A percentile compares a stretch with the other conserved stretches of the same genome.
phyloP scores from a whole-genome alignment of 2,329 filamentous ascomycete species.

The Diaporthe australafricana region DNA sequence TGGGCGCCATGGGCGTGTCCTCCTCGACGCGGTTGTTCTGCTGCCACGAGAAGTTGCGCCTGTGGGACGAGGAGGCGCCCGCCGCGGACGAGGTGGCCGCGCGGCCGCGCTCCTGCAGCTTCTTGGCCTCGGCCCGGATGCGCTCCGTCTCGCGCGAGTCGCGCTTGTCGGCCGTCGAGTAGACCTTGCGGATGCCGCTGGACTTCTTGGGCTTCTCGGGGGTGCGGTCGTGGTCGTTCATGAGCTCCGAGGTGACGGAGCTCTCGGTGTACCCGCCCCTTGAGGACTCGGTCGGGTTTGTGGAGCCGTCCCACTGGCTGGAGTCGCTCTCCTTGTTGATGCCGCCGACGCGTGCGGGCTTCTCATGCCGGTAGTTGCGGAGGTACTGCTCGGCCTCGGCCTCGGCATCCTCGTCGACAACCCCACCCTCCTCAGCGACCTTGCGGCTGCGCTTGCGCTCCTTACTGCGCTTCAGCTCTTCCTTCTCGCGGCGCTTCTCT shows the following conservation, averaged over 20 bases:
- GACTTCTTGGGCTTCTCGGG: conserved; percentile 56
- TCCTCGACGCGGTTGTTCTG: conserved; percentile 34
- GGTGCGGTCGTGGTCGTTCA: conserved; percentile 67
- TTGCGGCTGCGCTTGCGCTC: conserved; percentile 51
- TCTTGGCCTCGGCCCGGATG: conserved; percentile 66
- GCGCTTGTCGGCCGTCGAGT: conserved; percentile 68
- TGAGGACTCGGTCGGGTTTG: conserved; percentile 73
- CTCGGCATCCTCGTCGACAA: conserved; percentile 74
- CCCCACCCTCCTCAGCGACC: conserved; percentile 68
- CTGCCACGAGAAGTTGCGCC: conserved; percentile 39
- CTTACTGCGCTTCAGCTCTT: conserved; percentile 46
- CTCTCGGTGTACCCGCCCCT: conserved; percentile 43
- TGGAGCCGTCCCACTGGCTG: conserved; percentile 80
- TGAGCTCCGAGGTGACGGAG: conserved; percentile 71
- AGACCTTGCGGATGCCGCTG: conserved; percentile 70
- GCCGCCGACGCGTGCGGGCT: conserved; percentile 86
- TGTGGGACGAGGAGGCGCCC: conserved; percentile 44
- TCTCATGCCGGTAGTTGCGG: conserved; percentile 86
- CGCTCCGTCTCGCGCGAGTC: conserved; percentile 64
- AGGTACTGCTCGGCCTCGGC: conserved; percentile 75
- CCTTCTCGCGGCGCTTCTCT: conserved; percentile 49
- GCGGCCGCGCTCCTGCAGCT: conserved; percentile 66
- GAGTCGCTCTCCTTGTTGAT: conserved; percentile 86
- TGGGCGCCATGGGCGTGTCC: conserved; percentile 37
- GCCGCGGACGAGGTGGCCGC: conserved; percentile 57